Evolutionary conservation across 352 stramenopile genomes (phyloP).

Genomic region (Phytophthora litchii): DNA sequence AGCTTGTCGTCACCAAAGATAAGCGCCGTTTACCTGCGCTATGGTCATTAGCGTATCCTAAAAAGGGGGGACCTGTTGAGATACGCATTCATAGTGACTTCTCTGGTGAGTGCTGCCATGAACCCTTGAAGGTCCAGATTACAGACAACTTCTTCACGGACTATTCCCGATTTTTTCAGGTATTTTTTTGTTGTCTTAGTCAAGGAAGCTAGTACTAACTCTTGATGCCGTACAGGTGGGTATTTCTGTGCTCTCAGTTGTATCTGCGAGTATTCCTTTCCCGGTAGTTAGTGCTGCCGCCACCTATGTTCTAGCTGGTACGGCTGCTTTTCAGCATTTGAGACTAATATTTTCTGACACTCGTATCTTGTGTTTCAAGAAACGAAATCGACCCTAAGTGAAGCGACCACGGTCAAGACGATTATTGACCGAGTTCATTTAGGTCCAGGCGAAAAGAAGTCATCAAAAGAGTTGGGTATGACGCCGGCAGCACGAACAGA

Average conservation of each 20-base stretch:
- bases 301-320: not conserved
- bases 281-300: not conserved
- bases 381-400: not conserved
- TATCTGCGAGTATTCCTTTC: not conserved
- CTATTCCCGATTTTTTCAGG: slow-evolving; percentile 1
- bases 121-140: not conserved
- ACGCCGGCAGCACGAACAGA: not conserved
- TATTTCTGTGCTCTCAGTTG: not conserved
- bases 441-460: not conserved
- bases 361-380: not conserved
- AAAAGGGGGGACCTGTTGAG: not conserved
- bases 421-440: slow-evolving; percentile 1
- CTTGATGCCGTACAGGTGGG: not conserved
- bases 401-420: not conserved
- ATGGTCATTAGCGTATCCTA: not conserved
- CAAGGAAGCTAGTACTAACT: not conserved
- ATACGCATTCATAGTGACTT: slow-evolving; percentile 20
- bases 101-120: slow-evolving; percentile 7
- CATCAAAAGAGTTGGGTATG: not conserved
- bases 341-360: not conserved
- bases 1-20: not conserved
- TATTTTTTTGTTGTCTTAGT: not conserved
- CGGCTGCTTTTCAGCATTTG: not conserved
- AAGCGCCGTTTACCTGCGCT: slow-evolving; percentile 3
- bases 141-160: not conserved